Conservation (phyloP, 139 green algal species). For the Nannochloris sp. region DNA sequence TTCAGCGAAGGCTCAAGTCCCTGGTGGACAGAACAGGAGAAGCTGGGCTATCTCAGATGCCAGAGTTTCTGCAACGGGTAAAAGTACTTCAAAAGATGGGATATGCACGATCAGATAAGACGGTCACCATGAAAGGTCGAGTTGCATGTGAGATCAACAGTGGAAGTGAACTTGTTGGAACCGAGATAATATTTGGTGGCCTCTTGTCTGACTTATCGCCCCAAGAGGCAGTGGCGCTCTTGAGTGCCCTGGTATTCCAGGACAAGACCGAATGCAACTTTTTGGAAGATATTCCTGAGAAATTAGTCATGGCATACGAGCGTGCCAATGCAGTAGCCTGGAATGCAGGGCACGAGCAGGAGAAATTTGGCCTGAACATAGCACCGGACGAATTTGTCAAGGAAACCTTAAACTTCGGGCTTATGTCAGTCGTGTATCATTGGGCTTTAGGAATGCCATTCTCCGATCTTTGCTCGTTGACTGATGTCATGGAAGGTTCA, state of each 20-base stretch:
- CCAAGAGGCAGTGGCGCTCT: constrained; percentile 82
- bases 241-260: constrained; percentile 90
- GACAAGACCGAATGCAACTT: constrained; percentile 75
- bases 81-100: constrained; percentile 66
- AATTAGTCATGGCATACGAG: constrained; percentile 44
- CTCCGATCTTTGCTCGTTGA: constrained; percentile 76
- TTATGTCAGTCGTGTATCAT: constrained; percentile 87
- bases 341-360: constrained; percentile 53
- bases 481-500: constrained; percentile 86
- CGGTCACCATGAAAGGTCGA: constrained; percentile 65
- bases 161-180: constrained; percentile 83
- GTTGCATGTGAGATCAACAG: constrained; percentile 84
- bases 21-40: constrained; percentile 42
- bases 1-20: constrained; percentile 28
- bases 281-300: constrained; percentile 28
- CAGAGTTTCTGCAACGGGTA: constrained; percentile 72
- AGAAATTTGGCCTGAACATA: constrained; percentile 46
- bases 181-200: constrained; percentile 84
- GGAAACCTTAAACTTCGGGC: constrained; percentile 50
- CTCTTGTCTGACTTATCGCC: constrained; percentile 64
- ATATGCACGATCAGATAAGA: constrained; percentile 62
- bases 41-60: constrained; percentile 69
- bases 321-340: constrained; percentile 37
- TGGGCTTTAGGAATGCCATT: constrained; percentile 91
- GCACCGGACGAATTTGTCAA: constrained; percentile 59